phyloP scores from a whole-genome alignment of 2,329 filamentous ascomycete species.

The Phoma sp. region DNA sequence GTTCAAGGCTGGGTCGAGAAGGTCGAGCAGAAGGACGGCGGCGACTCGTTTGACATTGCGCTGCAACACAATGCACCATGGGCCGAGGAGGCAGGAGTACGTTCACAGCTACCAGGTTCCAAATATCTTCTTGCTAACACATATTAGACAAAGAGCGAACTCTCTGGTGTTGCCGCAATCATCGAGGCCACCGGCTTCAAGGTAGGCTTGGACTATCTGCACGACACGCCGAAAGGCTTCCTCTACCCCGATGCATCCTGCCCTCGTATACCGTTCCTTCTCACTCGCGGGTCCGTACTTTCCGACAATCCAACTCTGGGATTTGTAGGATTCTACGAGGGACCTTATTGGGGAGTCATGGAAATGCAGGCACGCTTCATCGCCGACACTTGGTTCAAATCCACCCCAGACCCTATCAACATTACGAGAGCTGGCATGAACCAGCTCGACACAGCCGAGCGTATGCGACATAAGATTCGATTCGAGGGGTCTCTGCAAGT shows the following conservation, averaged over 20 bases:
- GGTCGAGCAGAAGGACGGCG: conserved; percentile 22
- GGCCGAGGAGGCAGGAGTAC: conserved; percentile 9
- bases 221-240: conserved; percentile 60
- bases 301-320: conserved; percentile 70
- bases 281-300: conserved; percentile 72
- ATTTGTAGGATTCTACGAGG: conserved; percentile 84
- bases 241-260: conserved; percentile 67
- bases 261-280: conserved; percentile 62
- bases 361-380: conserved; percentile 83
- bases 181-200: conserved; percentile 80
- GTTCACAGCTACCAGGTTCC: neutral
- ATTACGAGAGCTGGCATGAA: conserved; percentile 1
- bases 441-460: conserved; percentile 28
- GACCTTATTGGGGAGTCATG: conserved; percentile 86
- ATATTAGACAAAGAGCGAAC: conserved; percentile 7
- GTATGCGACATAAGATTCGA: conserved; percentile 56
- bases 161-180: conserved; percentile 58
- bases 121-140: conserved; percentile 8
- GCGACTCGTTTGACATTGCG: conserved; percentile 6
- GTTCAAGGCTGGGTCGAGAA: conserved; percentile 46
- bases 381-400: conserved; percentile 63
- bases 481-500: conserved; percentile 51
- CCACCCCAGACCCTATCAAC: conserved; percentile 26
- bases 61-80: conserved; percentile 26
- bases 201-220: conserved; percentile 70